Base-by-base conservation (phyloP, 352 stramenopile genomes). In the Globisporangium paroecandrum region DNA sequence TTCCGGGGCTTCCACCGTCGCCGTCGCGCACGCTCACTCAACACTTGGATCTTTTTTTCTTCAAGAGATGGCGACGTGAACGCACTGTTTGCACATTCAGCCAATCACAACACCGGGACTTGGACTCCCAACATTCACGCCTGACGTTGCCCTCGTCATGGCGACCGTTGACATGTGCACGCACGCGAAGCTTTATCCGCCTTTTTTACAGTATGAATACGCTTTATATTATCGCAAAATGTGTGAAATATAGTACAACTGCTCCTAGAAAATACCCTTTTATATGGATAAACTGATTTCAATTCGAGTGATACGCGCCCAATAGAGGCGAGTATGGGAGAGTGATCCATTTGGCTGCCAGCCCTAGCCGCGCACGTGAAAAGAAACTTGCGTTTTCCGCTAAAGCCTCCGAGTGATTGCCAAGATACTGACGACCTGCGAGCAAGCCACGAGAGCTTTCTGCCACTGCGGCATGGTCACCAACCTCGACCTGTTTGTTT, bases 41-140 rank as follows among this genome's bases (percentile, higher is more conserved):
- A 6, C 20, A 29, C 24, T 58, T 58, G 51, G 43, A 51, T 51
- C 29, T 46, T 61, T 61, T 29, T 54, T 61, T 67, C 62, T 60
- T 67, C 53, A 46, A 67, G 46, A 57, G 43, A 53, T 34, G 60
- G 24, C 60, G 60, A 65, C 60, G 60, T 65, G 60, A 25, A 36
- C 47, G 61, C 32, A 10, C 46, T 58, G 61, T 66, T 66, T 66
- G 61, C 62, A 67, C 62, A 67, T 67, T 67, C 62, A 60, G 62
- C 62, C 62, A 67, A 67, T 67, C 62, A 67, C 34, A 38, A 51
- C 62, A 67, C 34, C 62, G 51, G n/a, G 60, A 58, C 18, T 7
- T 18, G 6, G 12, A 27, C 12, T 1, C 56, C 59, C 43, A 58
- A 57, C 59, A 54, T 65, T 65, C 59, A 12, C 43, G 25, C 59